These are phyloP conservation scores for Ceratobasidium sp. DNA, from an alignment of 1,284 basidiomycete genomes.

Conservation along the genomic window DNA sequence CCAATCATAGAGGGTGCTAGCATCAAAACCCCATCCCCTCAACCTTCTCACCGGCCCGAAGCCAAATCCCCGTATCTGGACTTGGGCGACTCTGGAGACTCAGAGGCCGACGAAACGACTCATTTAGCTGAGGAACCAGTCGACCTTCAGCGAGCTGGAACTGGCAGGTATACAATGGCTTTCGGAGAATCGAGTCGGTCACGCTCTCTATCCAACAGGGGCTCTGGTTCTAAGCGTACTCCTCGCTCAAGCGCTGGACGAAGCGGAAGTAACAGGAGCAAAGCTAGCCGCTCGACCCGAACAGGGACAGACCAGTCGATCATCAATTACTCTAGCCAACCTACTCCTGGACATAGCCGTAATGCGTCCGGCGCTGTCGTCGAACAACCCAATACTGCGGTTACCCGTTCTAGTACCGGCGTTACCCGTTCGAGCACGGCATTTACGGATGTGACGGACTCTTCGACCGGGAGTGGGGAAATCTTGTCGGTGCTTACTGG, in stretches of 20 bases:
- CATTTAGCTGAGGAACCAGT: not conserved
- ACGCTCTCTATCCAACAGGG: not conserved
- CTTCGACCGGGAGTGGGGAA: slow-evolving; percentile 3
- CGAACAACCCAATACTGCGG: not conserved
- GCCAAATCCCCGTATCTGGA: slow-evolving; percentile 16
- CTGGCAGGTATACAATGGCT: slow-evolving; percentile 32
- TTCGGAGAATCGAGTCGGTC: slow-evolving; percentile 11
- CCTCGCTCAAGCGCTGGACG: slow-evolving; percentile 1
- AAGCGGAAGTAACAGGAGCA: not conserved
- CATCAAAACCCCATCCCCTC: not conserved
- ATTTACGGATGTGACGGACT: slow-evolving; percentile 19
- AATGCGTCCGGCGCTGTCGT: not conserved
- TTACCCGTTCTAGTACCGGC: not conserved
- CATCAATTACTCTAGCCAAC: not conserved
- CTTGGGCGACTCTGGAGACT: slow-evolving; percentile 9
- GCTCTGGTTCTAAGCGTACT: not conserved
- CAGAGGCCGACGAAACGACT: not conserved
- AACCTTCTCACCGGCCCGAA: not conserved
- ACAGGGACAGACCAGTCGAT: not conserved
- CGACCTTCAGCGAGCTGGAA: slow-evolving; percentile 4
- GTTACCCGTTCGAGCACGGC: slow-evolving; percentile 32
- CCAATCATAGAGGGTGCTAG: not conserved
- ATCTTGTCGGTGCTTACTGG: slow-evolving; percentile 23
- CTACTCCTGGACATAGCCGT: slow-evolving; percentile 5
- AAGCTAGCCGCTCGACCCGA: not conserved